phyloP scores from a whole-genome alignment of 345 rosid species.

The Nasturtium officinale region DNA sequence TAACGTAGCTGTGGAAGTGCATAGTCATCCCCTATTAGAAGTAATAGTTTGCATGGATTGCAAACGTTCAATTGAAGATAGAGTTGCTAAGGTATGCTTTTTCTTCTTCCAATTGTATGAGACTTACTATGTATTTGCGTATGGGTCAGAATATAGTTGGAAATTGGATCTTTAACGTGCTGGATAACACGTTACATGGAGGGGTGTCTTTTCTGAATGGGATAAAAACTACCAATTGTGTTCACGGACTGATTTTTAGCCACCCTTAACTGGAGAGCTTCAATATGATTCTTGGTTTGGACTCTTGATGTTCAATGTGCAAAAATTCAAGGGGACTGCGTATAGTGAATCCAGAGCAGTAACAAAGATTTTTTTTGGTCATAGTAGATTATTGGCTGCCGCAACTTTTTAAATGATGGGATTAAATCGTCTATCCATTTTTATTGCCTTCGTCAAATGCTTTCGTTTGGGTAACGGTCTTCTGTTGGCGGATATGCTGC shows the following conservation, averaged over 20 bases:
- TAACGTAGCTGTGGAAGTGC: slow-evolving; percentile 63
- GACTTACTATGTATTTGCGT: background rate
- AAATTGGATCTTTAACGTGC: background rate
- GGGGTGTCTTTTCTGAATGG: slow-evolving; percentile 22
- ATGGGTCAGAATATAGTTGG: slow-evolving; percentile 23
- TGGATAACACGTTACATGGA: slow-evolving; percentile 13
- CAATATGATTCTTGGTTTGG: background rate
- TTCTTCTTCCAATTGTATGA: slow-evolving; percentile 10
- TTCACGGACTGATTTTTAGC: background rate
- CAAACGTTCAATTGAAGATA: slow-evolving; percentile 68
- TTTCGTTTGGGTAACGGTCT: slow-evolving; percentile 4
- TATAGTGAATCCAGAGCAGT: background rate
- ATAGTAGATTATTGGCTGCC: slow-evolving; percentile 11
- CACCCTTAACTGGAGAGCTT: slow-evolving; percentile 12
- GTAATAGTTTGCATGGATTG: slow-evolving; percentile 90
- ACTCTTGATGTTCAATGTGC: background rate
- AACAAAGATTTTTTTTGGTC: background rate
- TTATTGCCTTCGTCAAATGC: slow-evolving; percentile 13
- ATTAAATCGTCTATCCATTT: slow-evolving; percentile 9
- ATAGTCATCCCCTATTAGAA: slow-evolving; percentile 76
- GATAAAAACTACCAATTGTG: background rate
- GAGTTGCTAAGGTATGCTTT: slow-evolving; percentile 68
- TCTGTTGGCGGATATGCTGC: slow-evolving; percentile 10
- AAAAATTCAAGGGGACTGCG: background rate
- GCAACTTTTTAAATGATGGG: background rate